These are phyloP conservation scores for Cyclotella cryptica DNA, from an alignment of 108 stramenopile genomes.

Conservation along the genomic window DNA sequence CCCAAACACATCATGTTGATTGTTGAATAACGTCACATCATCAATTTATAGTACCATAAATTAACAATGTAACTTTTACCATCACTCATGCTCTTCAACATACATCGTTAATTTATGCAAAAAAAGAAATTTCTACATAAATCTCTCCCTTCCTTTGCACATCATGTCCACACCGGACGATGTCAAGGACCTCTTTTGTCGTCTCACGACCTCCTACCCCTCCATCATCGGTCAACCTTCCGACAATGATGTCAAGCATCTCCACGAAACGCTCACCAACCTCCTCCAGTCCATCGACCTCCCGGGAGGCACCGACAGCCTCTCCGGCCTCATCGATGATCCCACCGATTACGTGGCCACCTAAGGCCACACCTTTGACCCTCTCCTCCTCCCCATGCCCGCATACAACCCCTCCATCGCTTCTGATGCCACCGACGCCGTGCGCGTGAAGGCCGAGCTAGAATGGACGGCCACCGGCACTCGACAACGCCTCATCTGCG, in stretches of 20 bases:
- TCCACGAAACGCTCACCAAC: neutral
- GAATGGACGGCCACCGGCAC: neutral
- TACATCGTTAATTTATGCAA: no score
- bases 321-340: conserved; percentile 1
- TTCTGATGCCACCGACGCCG: neutral
- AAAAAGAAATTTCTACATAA: no score
- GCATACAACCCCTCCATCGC: neutral
- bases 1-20: no score
- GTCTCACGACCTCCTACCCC: neutral
- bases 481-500: neutral
- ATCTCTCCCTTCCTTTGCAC: neutral
- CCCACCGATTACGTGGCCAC: neutral
- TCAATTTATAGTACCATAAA: no score
- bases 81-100: no score
- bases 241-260: neutral
- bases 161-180: conserved; percentile 4
- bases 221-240: conserved; percentile 2
- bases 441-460: neutral
- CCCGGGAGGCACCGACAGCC: neutral
- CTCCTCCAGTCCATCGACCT: conserved; percentile 5
- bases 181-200: neutral
- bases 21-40: no score
- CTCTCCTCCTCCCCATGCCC: no score
- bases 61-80: no score
- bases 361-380: neutral